Evolutionary conservation across 2,329 filamentous ascomycete genomes (phyloP).

Genomic region (Pseudogymnoascus pannorum): DNA sequence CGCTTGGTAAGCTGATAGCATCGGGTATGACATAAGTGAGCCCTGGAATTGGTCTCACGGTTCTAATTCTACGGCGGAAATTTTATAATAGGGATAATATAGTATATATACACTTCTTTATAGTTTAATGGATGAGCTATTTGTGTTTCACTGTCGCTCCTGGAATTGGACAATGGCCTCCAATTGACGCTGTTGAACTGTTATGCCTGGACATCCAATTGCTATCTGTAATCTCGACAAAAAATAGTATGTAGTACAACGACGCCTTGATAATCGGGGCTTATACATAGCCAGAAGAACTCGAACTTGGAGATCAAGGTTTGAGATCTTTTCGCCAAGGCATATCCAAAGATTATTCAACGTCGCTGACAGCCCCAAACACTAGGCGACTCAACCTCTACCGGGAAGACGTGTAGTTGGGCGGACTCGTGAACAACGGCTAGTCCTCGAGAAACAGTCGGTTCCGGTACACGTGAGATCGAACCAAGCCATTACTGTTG

Average conservation of each 20-base stretch:
- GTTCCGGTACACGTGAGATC: slow-evolving; percentile 10
- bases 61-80: slow-evolving; percentile 5
- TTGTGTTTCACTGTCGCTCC: neutral
- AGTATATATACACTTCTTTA: slow-evolving; percentile 2
- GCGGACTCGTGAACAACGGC: neutral
- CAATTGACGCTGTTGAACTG: neutral
- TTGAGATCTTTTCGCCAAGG: neutral
- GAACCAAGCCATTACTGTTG: slow-evolving; percentile 20
- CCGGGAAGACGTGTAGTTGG: neutral
- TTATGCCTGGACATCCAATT: neutral
- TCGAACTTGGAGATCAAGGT: too few relatives aligned
- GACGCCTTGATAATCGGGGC: too few relatives aligned
- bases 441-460: neutral
- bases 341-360: neutral
- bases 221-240: neutral
- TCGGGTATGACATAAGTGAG: neutral
- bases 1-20: neutral
- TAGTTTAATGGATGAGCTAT: neutral
- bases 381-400: neutral
- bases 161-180: neutral
- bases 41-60: neutral
- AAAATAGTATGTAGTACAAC: neutral
- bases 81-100: slow-evolving; percentile 7
- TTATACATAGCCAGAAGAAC: neutral
- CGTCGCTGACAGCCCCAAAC: neutral